Percentiles rank a stretch among this genome's conserved stretches.
Evolutionary conservation across 139 green algal genomes (phyloP).

Genomic region (Chlamydomonas sp.): DNA sequence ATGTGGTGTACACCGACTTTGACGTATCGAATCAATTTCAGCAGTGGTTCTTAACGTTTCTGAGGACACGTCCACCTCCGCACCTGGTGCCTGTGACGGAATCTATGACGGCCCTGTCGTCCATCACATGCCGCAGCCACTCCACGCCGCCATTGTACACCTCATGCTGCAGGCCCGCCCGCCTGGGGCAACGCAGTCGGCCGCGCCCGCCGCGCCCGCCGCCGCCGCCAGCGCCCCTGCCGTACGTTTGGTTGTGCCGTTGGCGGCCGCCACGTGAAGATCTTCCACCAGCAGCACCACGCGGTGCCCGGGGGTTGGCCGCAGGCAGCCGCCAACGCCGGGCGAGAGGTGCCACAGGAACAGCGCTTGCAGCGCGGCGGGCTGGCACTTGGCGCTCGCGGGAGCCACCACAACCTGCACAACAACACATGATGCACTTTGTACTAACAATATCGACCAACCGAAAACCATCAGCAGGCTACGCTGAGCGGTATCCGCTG

Average conservation of each 20-base stretch:
- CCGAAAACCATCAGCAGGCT: too few species aligned
- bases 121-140: slow-evolving; percentile 48
- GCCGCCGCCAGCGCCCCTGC: slow-evolving; percentile 24
- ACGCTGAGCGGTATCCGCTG: too few species aligned
- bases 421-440: background rate
- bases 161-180: slow-evolving; percentile 19
- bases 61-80: too few species aligned
- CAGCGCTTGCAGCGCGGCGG: slow-evolving; percentile 30
- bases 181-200: too few species aligned
- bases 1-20: too few species aligned
- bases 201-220: background rate
- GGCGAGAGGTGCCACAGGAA: slow-evolving; percentile 34
- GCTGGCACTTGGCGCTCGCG: background rate
- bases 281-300: slow-evolving; percentile 57
- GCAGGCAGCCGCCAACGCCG: background rate
- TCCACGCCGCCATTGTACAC: slow-evolving; percentile 32
- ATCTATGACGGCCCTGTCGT: slow-evolving; percentile 10
- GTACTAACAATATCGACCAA: background rate
- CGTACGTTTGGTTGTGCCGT: background rate
- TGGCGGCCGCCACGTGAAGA: slow-evolving; percentile 18
- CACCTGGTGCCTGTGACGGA: background rate
- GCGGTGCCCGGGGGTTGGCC: slow-evolving; percentile 32
- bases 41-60: too few species aligned
- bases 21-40: too few species aligned
- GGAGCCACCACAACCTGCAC: background rate